Evolutionary conservation across 306 rosid genomes (phyloP).

Genomic region (Macrotyloma uniflorum): DNA sequence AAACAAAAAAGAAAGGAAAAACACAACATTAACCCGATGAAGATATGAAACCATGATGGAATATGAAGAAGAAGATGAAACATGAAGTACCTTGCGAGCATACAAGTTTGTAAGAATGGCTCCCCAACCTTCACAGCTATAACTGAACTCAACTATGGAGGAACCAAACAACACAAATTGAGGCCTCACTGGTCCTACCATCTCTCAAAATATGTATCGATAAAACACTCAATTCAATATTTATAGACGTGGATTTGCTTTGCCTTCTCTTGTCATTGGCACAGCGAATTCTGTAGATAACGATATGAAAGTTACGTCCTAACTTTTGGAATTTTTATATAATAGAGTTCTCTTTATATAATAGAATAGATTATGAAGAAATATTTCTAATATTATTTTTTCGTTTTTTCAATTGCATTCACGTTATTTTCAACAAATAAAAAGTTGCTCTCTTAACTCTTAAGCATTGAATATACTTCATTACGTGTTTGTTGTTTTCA

Average conservation of each 20-base stretch:
- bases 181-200: slow-evolving; percentile 87
- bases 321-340: background rate
- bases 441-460: no score
- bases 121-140: slow-evolving; percentile 73
- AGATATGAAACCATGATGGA: background rate
- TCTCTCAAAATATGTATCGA: slow-evolving; percentile 33
- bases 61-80: background rate
- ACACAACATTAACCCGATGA: background rate
- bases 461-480: no score
- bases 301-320: background rate
- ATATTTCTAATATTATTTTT: no score
- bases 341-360: no score
- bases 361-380: no score
- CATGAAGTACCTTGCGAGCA: slow-evolving; percentile 60
- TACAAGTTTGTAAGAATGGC: slow-evolving; percentile 67
- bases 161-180: slow-evolving; percentile 92
- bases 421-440: no score
- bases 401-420: no score
- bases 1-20: background rate
- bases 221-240: background rate
- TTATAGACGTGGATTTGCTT: slow-evolving; percentile 13
- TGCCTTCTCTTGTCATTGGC: background rate
- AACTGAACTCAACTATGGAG: slow-evolving; percentile 75
- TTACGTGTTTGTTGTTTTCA: background rate
- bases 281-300: background rate